A percentile compares a stretch with the other conserved stretches of the same genome.
phyloP scores from a whole-genome alignment of 441 rosid species.

The Populus hybrid region DNA sequence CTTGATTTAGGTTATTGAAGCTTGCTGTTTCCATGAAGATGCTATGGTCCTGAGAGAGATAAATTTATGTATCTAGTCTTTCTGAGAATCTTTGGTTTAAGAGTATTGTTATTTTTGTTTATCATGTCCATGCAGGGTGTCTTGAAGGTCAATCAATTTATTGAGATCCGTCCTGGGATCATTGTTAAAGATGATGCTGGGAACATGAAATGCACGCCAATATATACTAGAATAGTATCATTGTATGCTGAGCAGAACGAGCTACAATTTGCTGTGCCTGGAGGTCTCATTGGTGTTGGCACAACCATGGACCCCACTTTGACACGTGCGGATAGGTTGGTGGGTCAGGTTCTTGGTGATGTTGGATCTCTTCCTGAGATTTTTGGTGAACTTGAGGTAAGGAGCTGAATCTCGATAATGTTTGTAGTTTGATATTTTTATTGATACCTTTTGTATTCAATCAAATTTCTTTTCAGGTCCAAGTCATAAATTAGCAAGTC shows the following conservation, averaged over 20 bases:
- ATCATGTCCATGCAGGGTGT: constrained; percentile 61
- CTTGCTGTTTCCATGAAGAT: neutral
- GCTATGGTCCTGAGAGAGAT: neutral
- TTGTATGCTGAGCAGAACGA: constrained; percentile 54
- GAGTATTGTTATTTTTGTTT: too few relatives aligned
- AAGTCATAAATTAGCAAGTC: neutral
- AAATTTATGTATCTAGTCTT: neutral
- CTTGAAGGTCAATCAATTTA: constrained; percentile 75
- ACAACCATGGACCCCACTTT: constrained; percentile 99
- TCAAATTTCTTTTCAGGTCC: neutral
- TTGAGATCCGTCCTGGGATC: constrained; percentile 92
- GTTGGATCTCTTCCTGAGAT: constrained; percentile 91
- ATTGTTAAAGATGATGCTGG: constrained; percentile 83
- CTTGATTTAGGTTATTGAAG: neutral
- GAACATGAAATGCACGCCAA: constrained; percentile 82
- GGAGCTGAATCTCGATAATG: neutral
- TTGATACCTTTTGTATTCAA: neutral
- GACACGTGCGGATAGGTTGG: constrained; percentile 91
- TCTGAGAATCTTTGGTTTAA: neutral
- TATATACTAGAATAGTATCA: constrained; percentile 84
- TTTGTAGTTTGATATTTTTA: neutral
- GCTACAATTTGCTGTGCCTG: constrained; percentile 93
- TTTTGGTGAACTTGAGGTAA: constrained; percentile 87
- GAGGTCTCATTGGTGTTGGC: constrained; percentile 96
- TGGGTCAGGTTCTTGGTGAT: constrained; percentile 97